Evolutionary conservation across 2,329 filamentous ascomycete genomes (phyloP).

Genomic region (Rachicladosporium sp.): DNA sequence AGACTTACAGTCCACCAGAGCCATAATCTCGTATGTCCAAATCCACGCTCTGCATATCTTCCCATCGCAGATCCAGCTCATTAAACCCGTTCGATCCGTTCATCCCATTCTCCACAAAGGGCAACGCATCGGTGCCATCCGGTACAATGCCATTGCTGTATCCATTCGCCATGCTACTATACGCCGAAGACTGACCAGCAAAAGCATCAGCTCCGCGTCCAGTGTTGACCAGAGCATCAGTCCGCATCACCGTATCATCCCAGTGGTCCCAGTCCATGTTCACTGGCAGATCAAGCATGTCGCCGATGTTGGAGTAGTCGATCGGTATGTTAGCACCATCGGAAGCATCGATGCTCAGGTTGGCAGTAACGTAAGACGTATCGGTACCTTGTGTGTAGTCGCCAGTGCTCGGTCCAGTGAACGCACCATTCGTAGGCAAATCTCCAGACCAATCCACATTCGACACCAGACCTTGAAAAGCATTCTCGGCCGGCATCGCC

Average conservation of each 20-base stretch:
- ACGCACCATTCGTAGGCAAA: conserved; percentile 3
- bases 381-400: neutral
- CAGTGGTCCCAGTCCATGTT: conserved; percentile 23
- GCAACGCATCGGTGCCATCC: conserved; percentile 1
- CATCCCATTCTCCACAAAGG: conserved; percentile 1
- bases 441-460: conserved; percentile 1
- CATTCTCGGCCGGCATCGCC: conserved; percentile 7
- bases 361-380: neutral
- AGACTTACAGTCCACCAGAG: conserved; percentile 2
- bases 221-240: neutral
- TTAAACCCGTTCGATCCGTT: neutral
- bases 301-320: conserved; percentile 18
- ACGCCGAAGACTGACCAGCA: neutral
- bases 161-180: conserved; percentile 1
- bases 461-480: conserved; percentile 8
- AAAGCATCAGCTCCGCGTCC: neutral
- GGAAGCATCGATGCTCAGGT: conserved; percentile 1
- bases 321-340: conserved; percentile 1
- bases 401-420: neutral
- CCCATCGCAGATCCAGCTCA: neutral
- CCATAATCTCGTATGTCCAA: conserved; percentile 8
- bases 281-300: conserved; percentile 18
- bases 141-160: conserved; percentile 1
- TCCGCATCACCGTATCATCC: conserved; percentile 11
- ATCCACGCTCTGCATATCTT: conserved; percentile 10